A percentile compares a stretch with the other conserved stretches of the same genome.
Conservation (phyloP, 495 filamentous ascomycete genomes). For the Trypethelium eluteriae region DNA sequence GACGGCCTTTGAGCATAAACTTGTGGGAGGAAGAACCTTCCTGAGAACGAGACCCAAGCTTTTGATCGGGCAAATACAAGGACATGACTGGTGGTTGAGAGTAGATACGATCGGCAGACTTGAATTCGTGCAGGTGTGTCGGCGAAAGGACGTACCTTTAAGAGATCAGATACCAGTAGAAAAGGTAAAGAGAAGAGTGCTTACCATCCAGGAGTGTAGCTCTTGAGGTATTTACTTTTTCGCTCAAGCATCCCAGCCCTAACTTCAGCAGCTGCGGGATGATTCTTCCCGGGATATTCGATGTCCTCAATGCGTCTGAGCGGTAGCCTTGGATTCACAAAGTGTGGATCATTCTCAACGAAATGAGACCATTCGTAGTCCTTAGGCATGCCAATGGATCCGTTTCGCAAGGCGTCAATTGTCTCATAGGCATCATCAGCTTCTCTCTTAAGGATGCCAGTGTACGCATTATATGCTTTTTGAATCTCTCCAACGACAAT, state of each 20-base stretch:
- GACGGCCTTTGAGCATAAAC: slow-evolving; percentile 91
- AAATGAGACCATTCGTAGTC: slow-evolving; percentile 87
- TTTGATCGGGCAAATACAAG: slow-evolving; percentile 86
- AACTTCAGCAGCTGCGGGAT: slow-evolving; percentile 79
- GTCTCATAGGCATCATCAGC: slow-evolving; percentile 71
- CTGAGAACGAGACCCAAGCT: slow-evolving; percentile 83
- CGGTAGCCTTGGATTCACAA: slow-evolving; percentile 78
- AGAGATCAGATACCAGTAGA: slow-evolving; percentile 34
- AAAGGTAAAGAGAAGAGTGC: slow-evolving; percentile 30
- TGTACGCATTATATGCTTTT: slow-evolving; percentile 89
- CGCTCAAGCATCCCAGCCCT: slow-evolving; percentile 85
- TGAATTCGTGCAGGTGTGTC: slow-evolving; percentile 97
- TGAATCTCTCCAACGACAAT: slow-evolving; percentile 97
- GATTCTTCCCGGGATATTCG: slow-evolving; percentile 85
- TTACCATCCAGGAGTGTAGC: slow-evolving; percentile 93
- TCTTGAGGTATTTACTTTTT: slow-evolving; percentile 98
- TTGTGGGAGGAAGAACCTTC: slow-evolving; percentile 88
- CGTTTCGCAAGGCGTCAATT: slow-evolving; percentile 72
- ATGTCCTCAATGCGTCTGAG: slow-evolving; percentile 74
- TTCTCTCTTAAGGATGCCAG: slow-evolving; percentile 80
- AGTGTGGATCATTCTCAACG: slow-evolving; percentile 71
- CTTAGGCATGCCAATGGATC: slow-evolving; percentile 80
- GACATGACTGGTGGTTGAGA: slow-evolving; percentile 87
- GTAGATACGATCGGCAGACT: slow-evolving; percentile 67
- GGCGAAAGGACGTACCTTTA: slow-evolving; percentile 89